Conservation (phyloP, 805 yeast genomes). For the Hanseniaspora lachancei region DNA sequence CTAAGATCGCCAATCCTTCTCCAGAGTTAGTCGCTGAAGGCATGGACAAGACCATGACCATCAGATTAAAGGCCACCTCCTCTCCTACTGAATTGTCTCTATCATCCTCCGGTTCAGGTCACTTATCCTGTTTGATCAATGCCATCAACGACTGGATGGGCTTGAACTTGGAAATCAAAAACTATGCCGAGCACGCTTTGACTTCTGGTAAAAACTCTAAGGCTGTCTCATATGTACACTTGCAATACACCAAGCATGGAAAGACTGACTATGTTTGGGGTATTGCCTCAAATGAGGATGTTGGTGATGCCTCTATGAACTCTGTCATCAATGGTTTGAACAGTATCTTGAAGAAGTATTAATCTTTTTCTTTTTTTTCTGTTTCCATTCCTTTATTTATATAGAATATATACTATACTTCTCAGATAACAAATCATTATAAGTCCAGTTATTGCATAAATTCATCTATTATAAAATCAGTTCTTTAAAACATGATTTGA, state of each 20-base stretch:
- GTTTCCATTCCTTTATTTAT: neutral
- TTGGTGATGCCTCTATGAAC: constrained; percentile 68
- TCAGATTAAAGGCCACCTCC: constrained; percentile 28
- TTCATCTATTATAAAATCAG: no score
- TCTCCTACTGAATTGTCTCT: constrained; percentile 22
- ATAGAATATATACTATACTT: neutral
- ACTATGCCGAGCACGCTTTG: constrained; percentile 60
- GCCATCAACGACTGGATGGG: constrained; percentile 45
- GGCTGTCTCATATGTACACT: constrained; percentile 64
- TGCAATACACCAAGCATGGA: constrained; percentile 35
- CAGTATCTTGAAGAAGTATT: constrained; percentile 20
- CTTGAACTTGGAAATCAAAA: constrained; percentile 45
- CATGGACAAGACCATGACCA: constrained; percentile 31
- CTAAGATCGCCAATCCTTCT: neutral
- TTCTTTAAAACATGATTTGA: no score
- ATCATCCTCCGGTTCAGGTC: constrained; percentile 62
- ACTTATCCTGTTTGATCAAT: constrained; percentile 59
- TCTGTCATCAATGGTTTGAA: constrained; percentile 57
- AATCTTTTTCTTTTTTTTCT: neutral
- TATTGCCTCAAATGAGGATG: constrained; percentile 84
- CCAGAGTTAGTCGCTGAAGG: constrained; percentile 13
- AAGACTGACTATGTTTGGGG: constrained; percentile 57
- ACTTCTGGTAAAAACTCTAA: constrained; percentile 58
- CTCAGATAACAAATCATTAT: no score
- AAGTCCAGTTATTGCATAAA: no score